Base-by-base conservation (phyloP, 305 asterid genomes). In the Rubia balearica region DNA sequence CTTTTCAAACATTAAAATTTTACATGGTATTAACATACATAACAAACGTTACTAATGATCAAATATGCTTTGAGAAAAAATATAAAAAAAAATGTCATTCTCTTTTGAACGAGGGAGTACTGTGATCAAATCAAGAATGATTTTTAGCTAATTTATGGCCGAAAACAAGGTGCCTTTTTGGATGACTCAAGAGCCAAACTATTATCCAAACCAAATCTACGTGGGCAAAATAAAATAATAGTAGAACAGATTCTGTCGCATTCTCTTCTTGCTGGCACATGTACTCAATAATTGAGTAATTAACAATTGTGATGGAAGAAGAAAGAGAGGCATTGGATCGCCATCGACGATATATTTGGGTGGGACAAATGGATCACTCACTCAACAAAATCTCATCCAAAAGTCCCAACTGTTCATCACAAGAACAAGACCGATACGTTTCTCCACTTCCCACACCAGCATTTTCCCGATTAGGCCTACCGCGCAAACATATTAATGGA, bases 281-380 rank as follows among this genome's bases (percentile, higher is more conserved):
- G 66, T 61, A 5, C n/a, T 60, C 66, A 61, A 61, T 61, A 8
- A 61, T 61, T 61, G 65, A 12, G 11, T 40, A 61, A 61, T 61
- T 61, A 61, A 13, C n/a, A 61, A 57, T 57, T 4, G 22, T 11
- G 24, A 61, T 61, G 13, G 19, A 27, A 8, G 17, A 16, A n/a
- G 40, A n/a, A 8, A 27, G 66, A 13, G 65, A 10, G 41, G 65
- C 65, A 19, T 1, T 59, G 40, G 41, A 27, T 60, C n/a, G 40
- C 8, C 5, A 19, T 19, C 19, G 65, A 9, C 65, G 42, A 3
- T 61, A 5, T 61, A 7, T 10, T 9, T 27, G 13, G 63, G 21
- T 22, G 40, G 17, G 40, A 60, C 65, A 30, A 53, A 53, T 53
- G 59, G 59, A 53, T 53, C 22, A 17, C 0, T 36, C 40, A 5